Evolutionary conservation across 1,139 yeast species (phyloP).

Genomic region (Saccharomyces uvarum): DNA sequence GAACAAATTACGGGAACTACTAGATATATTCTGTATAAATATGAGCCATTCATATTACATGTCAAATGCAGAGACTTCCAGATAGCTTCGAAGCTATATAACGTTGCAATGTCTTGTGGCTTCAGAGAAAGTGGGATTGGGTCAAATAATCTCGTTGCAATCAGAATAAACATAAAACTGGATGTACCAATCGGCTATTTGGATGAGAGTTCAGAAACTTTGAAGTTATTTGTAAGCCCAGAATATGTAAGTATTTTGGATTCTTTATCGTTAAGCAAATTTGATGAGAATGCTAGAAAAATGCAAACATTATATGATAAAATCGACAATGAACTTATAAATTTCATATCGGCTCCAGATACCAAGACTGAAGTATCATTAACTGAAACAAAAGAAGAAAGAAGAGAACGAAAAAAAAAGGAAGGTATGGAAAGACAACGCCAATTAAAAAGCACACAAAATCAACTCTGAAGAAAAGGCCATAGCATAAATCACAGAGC

Average conservation of each 20-base stretch:
- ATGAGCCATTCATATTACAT: slow-evolving; percentile 78
- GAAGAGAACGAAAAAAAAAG: slow-evolving; percentile 48
- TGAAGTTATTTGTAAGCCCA: slow-evolving; percentile 41
- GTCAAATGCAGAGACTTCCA: slow-evolving; percentile 62
- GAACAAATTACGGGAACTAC: slow-evolving; percentile 9
- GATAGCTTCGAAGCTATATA: slow-evolving; percentile 55
- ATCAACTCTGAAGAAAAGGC: not conserved
- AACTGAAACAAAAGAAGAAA: slow-evolving; percentile 46
- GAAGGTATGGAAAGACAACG: slow-evolving; percentile 54
- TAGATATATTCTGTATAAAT: slow-evolving; percentile 61
- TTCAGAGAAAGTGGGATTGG: slow-evolving; percentile 85
- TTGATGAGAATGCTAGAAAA: slow-evolving; percentile 54
- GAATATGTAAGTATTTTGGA: slow-evolving; percentile 46
- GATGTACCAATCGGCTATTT: slow-evolving; percentile 67
- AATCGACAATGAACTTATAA: slow-evolving; percentile 34
- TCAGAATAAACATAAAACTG: slow-evolving; percentile 54
- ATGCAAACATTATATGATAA: slow-evolving; percentile 42
- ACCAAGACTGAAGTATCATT: slow-evolving; percentile 6
- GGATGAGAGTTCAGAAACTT: slow-evolving; percentile 28
- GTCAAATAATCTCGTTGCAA: slow-evolving; percentile 67
- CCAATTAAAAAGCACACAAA: slow-evolving; percentile 3
- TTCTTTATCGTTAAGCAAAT: slow-evolving; percentile 48
- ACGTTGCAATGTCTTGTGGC: slow-evolving; percentile 75
- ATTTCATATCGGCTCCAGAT: not conserved
- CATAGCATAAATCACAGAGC: too few species aligned